These are phyloP conservation scores for Crithidia acanthocephali DNA, from an alignment of 208 protist genomes.

Conservation along the genomic window DNA sequence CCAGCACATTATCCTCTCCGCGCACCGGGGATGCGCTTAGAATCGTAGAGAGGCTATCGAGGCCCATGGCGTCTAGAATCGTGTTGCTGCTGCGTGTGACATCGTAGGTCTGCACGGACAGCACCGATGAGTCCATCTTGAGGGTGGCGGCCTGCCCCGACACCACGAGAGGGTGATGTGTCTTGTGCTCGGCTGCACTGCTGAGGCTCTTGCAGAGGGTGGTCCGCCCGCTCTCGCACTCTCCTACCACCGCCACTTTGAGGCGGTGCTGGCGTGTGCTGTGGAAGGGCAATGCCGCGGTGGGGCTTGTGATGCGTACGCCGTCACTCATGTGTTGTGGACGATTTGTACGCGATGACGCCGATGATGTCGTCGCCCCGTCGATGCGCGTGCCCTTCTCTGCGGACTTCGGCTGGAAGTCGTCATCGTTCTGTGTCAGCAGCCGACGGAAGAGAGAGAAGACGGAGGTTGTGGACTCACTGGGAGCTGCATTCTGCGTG, in stretches of 20 bases:
- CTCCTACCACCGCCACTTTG: conserved; percentile 24
- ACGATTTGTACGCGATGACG: not conserved
- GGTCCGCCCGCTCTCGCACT: conserved; percentile 26
- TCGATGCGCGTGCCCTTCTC: too few species aligned
- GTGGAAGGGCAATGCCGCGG: not conserved
- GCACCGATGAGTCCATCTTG: conserved; percentile 6
- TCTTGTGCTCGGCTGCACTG: not conserved
- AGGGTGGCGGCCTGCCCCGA: conserved; percentile 12
- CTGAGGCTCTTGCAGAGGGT: conserved; percentile 9
- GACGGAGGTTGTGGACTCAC: not conserved
- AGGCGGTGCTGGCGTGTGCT: conserved; percentile 3
- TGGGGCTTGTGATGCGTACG: not conserved
- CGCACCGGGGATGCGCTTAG: not conserved
- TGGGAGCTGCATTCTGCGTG: too few species aligned
- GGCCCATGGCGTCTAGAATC: not conserved
- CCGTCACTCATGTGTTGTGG: not conserved
- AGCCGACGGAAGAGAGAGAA: conserved; percentile 3
- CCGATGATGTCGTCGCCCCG: not conserved
- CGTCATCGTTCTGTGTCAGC: conserved; percentile 4
- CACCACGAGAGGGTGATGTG: conserved; percentile 9
- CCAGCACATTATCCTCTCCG: not conserved
- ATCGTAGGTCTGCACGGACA: conserved; percentile 25
- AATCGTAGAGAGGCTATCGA: too few species aligned
- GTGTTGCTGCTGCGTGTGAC: not conserved
- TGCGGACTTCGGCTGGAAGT: not conserved